Conservation (phyloP, 2,329 filamentous ascomycete species). For the Colletotrichum caudatum region DNA sequence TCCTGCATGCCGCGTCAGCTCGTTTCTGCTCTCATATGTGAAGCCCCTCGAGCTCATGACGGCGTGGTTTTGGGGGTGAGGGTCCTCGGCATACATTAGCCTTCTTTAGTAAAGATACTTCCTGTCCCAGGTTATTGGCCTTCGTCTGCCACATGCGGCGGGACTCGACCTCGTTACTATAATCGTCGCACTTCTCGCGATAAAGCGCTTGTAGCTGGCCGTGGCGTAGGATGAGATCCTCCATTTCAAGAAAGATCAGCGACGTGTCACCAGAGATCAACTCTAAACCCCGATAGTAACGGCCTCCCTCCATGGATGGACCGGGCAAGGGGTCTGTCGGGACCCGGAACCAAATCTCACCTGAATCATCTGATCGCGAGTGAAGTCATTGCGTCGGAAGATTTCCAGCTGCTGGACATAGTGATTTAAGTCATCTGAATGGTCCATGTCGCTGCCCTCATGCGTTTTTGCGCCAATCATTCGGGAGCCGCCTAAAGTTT, state of each 20-base stretch:
- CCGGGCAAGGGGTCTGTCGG: not conserved
- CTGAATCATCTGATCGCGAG: slow-evolving; percentile 39
- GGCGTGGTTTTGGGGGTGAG: no score
- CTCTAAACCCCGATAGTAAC: not conserved
- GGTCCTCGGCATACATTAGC: slow-evolving; percentile 29
- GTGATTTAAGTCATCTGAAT: slow-evolving; percentile 12
- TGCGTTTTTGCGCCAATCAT: not conserved
- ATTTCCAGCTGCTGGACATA: slow-evolving; percentile 33
- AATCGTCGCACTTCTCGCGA: slow-evolving; percentile 42
- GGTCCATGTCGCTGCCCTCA: slow-evolving; percentile 19
- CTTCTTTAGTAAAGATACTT: slow-evolving; percentile 35
- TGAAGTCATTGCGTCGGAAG: slow-evolving; percentile 33
- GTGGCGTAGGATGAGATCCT: slow-evolving; percentile 31
- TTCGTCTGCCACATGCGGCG: slow-evolving; percentile 44
- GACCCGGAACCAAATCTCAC: not conserved
- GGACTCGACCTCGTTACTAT: slow-evolving; percentile 43
- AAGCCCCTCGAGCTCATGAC: not conserved
- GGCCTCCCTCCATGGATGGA: not conserved
- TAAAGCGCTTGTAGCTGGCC: slow-evolving; percentile 25
- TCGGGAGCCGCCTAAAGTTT: not conserved
- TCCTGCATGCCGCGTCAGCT: slow-evolving; percentile 45
- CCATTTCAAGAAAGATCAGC: not conserved
- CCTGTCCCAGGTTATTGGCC: slow-evolving; percentile 24
- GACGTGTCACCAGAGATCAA: no score
- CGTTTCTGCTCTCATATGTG: no score